Evolutionary conservation across 2,329 filamentous ascomycete genomes (phyloP), one percentile per base, ranked within the genome.

Genomic region (Aschersonia sp.): DNA sequence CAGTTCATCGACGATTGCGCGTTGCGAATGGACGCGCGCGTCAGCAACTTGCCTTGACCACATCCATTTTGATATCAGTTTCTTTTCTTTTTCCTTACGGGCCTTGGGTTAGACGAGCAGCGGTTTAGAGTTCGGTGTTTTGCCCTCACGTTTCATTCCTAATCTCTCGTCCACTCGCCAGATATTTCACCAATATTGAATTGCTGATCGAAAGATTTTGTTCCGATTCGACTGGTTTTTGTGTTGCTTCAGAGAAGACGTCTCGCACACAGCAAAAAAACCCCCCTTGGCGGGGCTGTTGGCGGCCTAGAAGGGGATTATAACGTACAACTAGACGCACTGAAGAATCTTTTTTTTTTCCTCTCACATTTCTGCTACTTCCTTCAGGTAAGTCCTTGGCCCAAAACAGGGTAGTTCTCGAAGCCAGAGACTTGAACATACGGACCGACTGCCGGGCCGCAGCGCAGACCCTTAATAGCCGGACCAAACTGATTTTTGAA

Each of bases 11-110:
- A 22, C 45, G 49, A 46, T 49, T 43, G 46, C 51, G 53, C 44
- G 53, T 50, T 49, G 53, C 56, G 58, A 56, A 60, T 58, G 58
- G 55, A 54, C 56, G 52, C 47, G 44, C 32, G 12, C 45, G 12
- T 30, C 35, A 32, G 11, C 44, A 35, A n/a, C 37, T 37, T n/a
- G 41, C 41, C 22, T 47, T n/a, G 42, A 48, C 41, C n/a, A 43
- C 12, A 35, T 31, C 5, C 44, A 9, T 44, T 39, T 47, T 43
- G 29, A 39, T 50, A 53, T 30, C 44, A 42, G 40, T 41, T 52
- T 50, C 44, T 37, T 47, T 51, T 41, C 31, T 53, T 48, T 55
- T 57, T 62, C 5, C 29, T 32, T 46, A 30, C 58, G 55, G 56
- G 56, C 35, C 12, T 12, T 37, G 35, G 35, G 12, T 12, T 37